Conservation (phyloP, 129 eudicot genomes). For the Artemisia tridentata region DNA sequence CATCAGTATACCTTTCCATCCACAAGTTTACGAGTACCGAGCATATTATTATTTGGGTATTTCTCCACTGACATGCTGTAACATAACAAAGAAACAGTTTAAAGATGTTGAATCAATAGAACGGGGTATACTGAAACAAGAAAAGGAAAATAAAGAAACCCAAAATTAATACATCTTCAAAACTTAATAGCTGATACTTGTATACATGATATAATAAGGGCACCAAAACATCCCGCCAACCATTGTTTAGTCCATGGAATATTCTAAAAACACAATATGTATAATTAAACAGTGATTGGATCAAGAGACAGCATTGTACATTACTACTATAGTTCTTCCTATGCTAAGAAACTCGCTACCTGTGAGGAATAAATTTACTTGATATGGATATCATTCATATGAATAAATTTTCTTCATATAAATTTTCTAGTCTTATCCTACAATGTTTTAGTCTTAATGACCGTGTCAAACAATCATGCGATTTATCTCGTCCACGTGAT, state of each 20-base stretch:
- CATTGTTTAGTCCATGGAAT: not conserved
- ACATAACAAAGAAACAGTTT: conserved; percentile 15
- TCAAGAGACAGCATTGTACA: not conserved
- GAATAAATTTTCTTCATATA: not conserved
- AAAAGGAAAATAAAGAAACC: not conserved
- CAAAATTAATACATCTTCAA: not conserved
- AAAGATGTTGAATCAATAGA: not conserved
- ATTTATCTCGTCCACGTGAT: too few species aligned
- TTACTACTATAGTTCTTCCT: not conserved
- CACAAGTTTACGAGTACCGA: conserved; percentile 75
- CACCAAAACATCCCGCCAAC: not conserved
- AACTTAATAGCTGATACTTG: not conserved
- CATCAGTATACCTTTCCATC: conserved; percentile 71
- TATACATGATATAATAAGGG: not conserved
- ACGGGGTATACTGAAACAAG: not conserved
- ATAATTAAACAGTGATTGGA: not conserved
- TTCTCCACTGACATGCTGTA: conserved; percentile 83
- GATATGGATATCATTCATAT: not conserved
- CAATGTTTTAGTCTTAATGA: not conserved
- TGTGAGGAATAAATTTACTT: too few species aligned
- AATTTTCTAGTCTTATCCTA: conserved; percentile 1
- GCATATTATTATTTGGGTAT: conserved; percentile 77
- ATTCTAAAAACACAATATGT: not conserved
- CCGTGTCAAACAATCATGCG: not conserved
- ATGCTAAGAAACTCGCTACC: not conserved